Base-by-base conservation (phyloP, 805 yeast genomes). In the Myxozyma udenii region DNA sequence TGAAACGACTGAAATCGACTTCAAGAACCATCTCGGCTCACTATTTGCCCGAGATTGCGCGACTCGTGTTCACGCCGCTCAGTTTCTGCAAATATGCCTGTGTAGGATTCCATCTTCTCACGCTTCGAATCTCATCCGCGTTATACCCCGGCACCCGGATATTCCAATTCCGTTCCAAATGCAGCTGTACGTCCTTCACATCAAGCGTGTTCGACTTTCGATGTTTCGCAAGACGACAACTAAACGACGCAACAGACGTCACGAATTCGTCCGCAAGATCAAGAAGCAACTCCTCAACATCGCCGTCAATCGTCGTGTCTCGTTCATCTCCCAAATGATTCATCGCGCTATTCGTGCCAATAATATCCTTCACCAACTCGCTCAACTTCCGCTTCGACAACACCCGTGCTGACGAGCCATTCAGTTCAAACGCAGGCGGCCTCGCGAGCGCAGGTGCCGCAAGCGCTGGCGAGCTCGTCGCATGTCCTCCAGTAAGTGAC, bases 251-350 rank as follows among this genome's bases (percentile, higher is more conserved):
- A 1, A 95, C 96, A 43, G 87, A 83, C 5, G 85, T 79, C 14
- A 93, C 93, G 65, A 93, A 93, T 65, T 93, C 98, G 68, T 93
- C 99, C 0, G 98, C 97, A 43, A 93, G 72, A 68, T 93, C 98
- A 40, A 93, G 74, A 32, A 93, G 71, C 36, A 93, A 71, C 61
- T 91, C 98, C 68, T 90, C 96, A 16, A 88, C 95, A 67, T 93
- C 97, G 24, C 97, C 98, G 68, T 91, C 98, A 51, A 93, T 85
- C 3, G 78, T 77, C 4, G 95, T 83, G 62, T 89, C 95, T 16
- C 91, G 85, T 65, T 91, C 97, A 38, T 95, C 96, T 21, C 74
- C 74, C 16, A 66, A 63, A 1, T 71, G 16, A 19, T 33, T 38
- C 24, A 42, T 37, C 35, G 37, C 67, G 84, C 93, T 85, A 91